A percentile compares a stretch with the other conserved stretches of the same genome.
These are phyloP conservation scores for Fusarium sp. DNA, from an alignment of 2,329 filamentous ascomycete genomes.

Conservation along the genomic window DNA sequence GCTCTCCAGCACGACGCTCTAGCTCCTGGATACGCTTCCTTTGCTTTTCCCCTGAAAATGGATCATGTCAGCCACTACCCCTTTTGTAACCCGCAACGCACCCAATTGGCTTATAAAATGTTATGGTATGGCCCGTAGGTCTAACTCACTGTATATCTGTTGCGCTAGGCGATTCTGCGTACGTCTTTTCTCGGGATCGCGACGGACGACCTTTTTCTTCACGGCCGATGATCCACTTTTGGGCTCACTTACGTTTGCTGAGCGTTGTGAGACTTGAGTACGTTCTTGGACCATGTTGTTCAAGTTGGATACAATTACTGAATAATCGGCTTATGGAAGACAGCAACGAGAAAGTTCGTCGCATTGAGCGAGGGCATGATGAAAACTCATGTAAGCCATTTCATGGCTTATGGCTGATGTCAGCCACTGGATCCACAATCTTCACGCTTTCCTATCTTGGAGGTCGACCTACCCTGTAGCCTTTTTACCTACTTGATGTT, in stretches of 20 bases:
- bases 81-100: background rate
- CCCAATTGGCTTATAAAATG: constrained; percentile 9
- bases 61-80: constrained; percentile 46
- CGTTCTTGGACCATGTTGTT: constrained; percentile 31
- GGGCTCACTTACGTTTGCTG: background rate
- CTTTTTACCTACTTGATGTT: accelerated
- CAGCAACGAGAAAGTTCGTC: constrained; percentile 6
- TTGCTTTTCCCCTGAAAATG: constrained; percentile 49
- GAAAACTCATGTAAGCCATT: constrained; percentile 35
- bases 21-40: constrained; percentile 48
- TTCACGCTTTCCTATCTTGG: constrained; percentile 14
- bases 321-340: background rate
- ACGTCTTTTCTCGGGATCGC: constrained; percentile 48
- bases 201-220: constrained; percentile 38
- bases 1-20: constrained; percentile 43
- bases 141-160: constrained; percentile 65
- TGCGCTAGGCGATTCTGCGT: constrained; percentile 57
- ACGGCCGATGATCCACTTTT: constrained; percentile 7
- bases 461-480: constrained; percentile 12
- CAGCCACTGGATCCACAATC: constrained; percentile 42
- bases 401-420: constrained; percentile 44
- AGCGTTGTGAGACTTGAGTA: background rate
- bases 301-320: background rate
- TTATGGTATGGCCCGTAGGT: no score
- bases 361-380: constrained; percentile 8